Percentiles rank a stretch among this genome's conserved stretches.
phyloP scores from a whole-genome alignment of 164 flowering plant genomes.

The Aristolochia californica region DNA sequence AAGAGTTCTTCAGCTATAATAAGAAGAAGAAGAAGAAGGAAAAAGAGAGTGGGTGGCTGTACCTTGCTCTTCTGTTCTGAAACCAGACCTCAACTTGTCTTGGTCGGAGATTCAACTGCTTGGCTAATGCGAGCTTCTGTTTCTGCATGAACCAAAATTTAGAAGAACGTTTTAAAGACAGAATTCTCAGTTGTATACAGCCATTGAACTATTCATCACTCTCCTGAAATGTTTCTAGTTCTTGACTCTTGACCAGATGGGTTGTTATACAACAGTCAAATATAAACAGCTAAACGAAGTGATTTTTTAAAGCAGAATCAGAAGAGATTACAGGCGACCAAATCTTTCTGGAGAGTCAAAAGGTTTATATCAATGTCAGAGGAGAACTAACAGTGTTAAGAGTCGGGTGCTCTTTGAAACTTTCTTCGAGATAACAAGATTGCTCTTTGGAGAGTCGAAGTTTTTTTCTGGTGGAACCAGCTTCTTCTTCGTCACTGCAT shows the following conservation, averaged over 20 bases:
- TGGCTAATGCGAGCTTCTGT: slow-evolving; percentile 72
- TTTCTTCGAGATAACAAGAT: slow-evolving; percentile 11
- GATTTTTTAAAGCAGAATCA: no score
- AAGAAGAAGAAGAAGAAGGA: no score
- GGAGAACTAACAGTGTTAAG: slow-evolving; percentile 9
- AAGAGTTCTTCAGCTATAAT: no score
- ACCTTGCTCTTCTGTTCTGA: slow-evolving; percentile 86
- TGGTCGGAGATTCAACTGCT: slow-evolving; percentile 58
- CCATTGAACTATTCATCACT: not conserved
- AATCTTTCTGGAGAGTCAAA: no score
- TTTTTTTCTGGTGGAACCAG: slow-evolving; percentile 21
- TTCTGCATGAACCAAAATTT: slow-evolving; percentile 35
- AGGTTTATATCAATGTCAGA: no score
- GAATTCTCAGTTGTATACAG: no score
- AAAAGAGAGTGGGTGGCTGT: not conserved
- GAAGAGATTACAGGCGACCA: not conserved
- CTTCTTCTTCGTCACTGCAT: slow-evolving; percentile 67
- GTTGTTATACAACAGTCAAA: no score
- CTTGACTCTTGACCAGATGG: no score
- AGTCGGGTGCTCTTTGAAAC: slow-evolving; percentile 13
- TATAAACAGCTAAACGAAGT: no score
- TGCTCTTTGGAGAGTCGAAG: slow-evolving; percentile 15
- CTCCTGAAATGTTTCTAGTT: not conserved
- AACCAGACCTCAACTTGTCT: slow-evolving; percentile 91
- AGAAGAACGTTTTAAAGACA: not conserved